Evolutionary conservation across 495 filamentous ascomycete species (phyloP).

Genomic region (Oidiodendron maius): DNA sequence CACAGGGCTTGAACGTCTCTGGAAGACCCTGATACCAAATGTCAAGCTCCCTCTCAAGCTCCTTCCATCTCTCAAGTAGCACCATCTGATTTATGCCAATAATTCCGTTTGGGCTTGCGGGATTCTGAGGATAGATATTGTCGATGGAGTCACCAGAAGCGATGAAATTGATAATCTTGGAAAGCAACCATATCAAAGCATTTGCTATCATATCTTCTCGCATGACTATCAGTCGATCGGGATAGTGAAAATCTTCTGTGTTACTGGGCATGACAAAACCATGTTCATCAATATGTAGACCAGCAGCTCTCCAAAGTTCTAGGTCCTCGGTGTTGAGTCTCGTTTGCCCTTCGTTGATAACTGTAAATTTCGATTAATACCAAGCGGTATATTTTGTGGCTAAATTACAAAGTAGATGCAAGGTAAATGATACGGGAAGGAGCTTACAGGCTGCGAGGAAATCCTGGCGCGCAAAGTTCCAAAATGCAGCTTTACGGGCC

Average conservation of each 20-base stretch:
- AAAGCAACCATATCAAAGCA: conserved; percentile 56
- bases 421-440: too few species aligned
- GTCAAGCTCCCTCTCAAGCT: conserved; percentile 49
- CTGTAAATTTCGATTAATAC: conserved; percentile 21
- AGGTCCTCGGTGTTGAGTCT: conserved; percentile 57
- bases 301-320: conserved; percentile 54
- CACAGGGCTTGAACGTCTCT: conserved; percentile 49
- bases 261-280: conserved; percentile 52
- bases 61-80: conserved; percentile 50
- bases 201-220: conserved; percentile 59
- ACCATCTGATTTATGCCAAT: conserved; percentile 46
- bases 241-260: conserved; percentile 34
- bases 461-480: conserved; percentile 62
- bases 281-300: conserved; percentile 48
- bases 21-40: conserved; percentile 54
- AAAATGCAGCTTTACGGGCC: conserved; percentile 54
- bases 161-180: conserved; percentile 57
- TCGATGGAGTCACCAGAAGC: conserved; percentile 39
- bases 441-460: conserved; percentile 57
- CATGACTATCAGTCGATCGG: conserved; percentile 44
- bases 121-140: conserved; percentile 30
- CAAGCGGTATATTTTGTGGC: neutral
- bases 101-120: conserved; percentile 30
- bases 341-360: conserved; percentile 57
- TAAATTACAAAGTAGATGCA: too few species aligned